phyloP scores from a whole-genome alignment of 805 yeast genomes.

The Saccharomyces mikatae region DNA sequence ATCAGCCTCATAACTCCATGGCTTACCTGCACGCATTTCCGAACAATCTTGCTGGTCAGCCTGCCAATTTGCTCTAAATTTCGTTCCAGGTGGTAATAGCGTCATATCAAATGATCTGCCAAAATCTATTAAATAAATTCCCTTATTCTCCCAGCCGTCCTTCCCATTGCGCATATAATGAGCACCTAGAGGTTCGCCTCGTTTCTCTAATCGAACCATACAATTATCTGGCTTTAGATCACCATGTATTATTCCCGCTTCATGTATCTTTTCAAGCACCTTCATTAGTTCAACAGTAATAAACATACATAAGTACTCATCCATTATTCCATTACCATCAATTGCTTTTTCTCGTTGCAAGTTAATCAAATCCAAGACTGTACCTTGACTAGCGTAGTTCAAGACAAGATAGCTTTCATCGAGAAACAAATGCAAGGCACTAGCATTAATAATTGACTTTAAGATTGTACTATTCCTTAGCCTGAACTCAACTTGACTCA shows the following conservation, averaged over 20 bases:
- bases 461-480: conserved; percentile 20
- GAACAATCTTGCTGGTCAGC: conserved; percentile 65
- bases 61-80: conserved; percentile 53
- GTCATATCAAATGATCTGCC: conserved; percentile 71
- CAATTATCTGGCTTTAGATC: conserved; percentile 83
- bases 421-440: conserved; percentile 44
- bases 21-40: conserved; percentile 48
- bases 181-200: conserved; percentile 12
- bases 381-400: conserved; percentile 63
- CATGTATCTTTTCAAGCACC: conserved; percentile 54
- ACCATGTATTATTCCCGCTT: conserved; percentile 66
- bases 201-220: conserved; percentile 50
- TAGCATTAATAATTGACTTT: conserved; percentile 41
- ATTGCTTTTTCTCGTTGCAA: conserved; percentile 29
- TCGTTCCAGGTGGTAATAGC: conserved; percentile 41
- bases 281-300: conserved; percentile 58
- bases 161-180: conserved; percentile 30
- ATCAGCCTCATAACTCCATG: conserved; percentile 78
- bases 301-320: conserved; percentile 57
- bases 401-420: conserved; percentile 66
- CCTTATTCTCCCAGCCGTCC: conserved; percentile 44
- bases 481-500: conserved; percentile 47
- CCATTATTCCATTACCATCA: conserved; percentile 30
- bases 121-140: conserved; percentile 66
- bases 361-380: conserved; percentile 62